These are phyloP conservation scores for Tritrichomonas musculus DNA, from an alignment of 208 protist genomes.

Conservation along the genomic window DNA sequence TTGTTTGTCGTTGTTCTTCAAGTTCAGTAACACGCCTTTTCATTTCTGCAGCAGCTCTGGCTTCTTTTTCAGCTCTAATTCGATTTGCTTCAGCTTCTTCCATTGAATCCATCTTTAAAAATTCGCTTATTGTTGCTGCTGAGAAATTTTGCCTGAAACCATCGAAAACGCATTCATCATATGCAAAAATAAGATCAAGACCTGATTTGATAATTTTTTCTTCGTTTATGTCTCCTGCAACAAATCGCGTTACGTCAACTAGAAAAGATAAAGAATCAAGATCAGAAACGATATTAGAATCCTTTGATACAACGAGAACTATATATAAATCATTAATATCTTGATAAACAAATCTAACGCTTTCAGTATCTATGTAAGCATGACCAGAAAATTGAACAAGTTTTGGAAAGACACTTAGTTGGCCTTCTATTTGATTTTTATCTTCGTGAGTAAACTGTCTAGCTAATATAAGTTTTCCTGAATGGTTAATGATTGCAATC, in stretches of 20 bases:
- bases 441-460: background rate
- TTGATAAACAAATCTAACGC: background rate
- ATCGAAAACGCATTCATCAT: slow-evolving; percentile 32
- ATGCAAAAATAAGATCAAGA: slow-evolving; percentile 28
- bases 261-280: background rate
- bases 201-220: background rate
- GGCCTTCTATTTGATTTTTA: background rate
- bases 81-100: background rate
- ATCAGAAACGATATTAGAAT: background rate
- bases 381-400: background rate
- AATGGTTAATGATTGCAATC: background rate
- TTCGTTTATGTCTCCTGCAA: background rate
- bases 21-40: background rate
- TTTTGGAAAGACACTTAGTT: background rate
- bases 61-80: background rate
- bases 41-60: background rate
- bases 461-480: background rate
- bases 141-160: background rate
- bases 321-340: background rate
- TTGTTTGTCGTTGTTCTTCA: background rate
- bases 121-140: background rate
- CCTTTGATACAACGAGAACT: background rate
- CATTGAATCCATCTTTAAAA: background rate
- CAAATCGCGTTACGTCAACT: background rate
- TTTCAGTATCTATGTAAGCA: slow-evolving; percentile 26